Conservation (phyloP, 139 green algal species). For the Chlorella sp. region DNA sequence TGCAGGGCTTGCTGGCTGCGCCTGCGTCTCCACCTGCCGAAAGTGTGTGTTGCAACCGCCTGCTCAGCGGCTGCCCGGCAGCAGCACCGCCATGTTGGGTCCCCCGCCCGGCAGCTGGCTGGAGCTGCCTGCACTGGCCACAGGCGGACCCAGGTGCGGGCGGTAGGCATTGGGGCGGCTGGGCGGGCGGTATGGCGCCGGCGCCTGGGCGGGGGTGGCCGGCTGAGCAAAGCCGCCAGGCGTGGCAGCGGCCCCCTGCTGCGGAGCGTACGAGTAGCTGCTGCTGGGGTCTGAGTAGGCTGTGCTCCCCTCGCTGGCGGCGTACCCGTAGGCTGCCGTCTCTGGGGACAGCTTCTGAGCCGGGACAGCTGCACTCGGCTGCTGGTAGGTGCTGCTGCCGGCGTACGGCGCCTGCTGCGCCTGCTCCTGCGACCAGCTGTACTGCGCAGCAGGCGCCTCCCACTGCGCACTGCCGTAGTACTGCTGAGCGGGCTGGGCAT, state of each 20-base stretch:
- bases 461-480: not conserved
- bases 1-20: too few relatives aligned
- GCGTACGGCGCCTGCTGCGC: not conserved
- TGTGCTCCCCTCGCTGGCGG: not conserved
- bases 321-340: not conserved
- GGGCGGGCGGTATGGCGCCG: not conserved
- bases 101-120: not conserved
- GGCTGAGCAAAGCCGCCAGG: not conserved
- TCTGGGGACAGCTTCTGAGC: not conserved
- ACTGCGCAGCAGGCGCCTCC: not conserved
- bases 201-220: not conserved
- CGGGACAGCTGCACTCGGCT: not conserved
- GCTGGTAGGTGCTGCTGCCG: not conserved
- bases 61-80: too few relatives aligned
- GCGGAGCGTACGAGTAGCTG: not conserved
- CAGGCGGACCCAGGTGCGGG: not conserved
- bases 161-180: not conserved
- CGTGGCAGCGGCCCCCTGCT: not conserved
- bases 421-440: not conserved
- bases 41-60: too few relatives aligned
- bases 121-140: not conserved
- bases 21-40: too few relatives aligned
- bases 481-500: not conserved
- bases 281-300: not conserved
- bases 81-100: too few relatives aligned